Evolutionary conservation across 306 rosid genomes (phyloP), one percentile per base, ranked within the genome.

Genomic region (Vigna unguiculata): DNA sequence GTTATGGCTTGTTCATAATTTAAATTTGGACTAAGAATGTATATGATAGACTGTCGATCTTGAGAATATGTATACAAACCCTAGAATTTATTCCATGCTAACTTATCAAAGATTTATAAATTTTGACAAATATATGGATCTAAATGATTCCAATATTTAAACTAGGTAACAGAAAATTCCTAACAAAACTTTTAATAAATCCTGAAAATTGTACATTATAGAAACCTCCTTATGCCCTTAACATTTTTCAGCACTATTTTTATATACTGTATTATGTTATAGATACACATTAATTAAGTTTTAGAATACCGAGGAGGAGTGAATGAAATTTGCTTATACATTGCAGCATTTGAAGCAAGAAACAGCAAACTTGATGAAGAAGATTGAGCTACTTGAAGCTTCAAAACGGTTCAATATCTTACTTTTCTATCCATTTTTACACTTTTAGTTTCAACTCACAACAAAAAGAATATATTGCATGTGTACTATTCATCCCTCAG

Each of bases 261-360:
- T 43, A 5, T 9, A 49, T 49, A 30, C 1, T 69, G 51, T 52
- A 19, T 51, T 5, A 52, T 68, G 22, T 38, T 69, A 15, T 1
- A 28, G 34, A 53, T 22, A 59, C n/a, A n/a, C n/a, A n/a, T n/a
- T n/a, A n/a, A n/a, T 76, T 57, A 16, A 61, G 36, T 36, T 49
- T n/a, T 53, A 67, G 22, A 51, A 48, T 40, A 28, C 52, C 13
- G 47, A 80, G 46, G 58, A 28, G 46, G 58, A 28, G 43, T 72
- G 71, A 83, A 73, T 19, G 65, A 55, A 74, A 57, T 45, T 79
- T 25, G 20, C 32, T 55, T 67, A 47, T 67, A 55, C 55, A 25
- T 85, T 76, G 79, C 91, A 94, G 97, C 83, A 86, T 32, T 60
- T 89, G 86, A 87, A 87, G 86, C 85, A 87, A 66, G 97, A 90